Conservation (phyloP, 2,329 filamentous ascomycete genomes). For the Trematosphaeria pertusa region DNA sequence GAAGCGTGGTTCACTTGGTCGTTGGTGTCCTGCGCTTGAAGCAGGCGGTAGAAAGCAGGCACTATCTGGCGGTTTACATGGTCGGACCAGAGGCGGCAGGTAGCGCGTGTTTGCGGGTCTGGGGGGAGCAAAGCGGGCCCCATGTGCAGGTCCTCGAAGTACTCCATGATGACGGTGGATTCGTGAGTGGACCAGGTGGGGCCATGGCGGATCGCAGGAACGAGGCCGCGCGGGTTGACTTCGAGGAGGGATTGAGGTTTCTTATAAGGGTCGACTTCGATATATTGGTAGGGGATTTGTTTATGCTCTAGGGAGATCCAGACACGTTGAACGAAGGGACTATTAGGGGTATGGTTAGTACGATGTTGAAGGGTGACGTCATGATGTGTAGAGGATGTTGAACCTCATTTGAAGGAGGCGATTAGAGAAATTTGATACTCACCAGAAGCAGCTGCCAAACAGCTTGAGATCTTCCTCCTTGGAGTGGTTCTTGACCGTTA, state of each 20-base stretch:
- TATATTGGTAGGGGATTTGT: constrained; percentile 80
- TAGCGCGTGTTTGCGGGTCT: constrained; percentile 72
- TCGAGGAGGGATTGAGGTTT: constrained; percentile 75
- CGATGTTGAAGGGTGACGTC: constrained; percentile 18
- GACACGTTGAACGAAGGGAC: constrained; percentile 84
- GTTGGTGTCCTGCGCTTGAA: constrained; percentile 68
- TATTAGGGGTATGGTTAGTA: constrained; percentile 41
- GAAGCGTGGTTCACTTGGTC: constrained; percentile 66
- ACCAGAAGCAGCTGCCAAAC: constrained; percentile 87
- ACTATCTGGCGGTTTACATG: constrained; percentile 81
- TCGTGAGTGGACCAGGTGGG: constrained; percentile 81
- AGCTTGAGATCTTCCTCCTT: constrained; percentile 76
- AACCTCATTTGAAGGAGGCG: too few relatives aligned
- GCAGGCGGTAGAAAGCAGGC: constrained; percentile 75
- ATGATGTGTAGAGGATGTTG: constrained; percentile 7
- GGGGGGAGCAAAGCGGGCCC: constrained; percentile 69
- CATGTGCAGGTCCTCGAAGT: constrained; percentile 77
- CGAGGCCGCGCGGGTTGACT: constrained; percentile 76
- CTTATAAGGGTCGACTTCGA: constrained; percentile 82
- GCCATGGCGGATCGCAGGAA: constrained; percentile 78
- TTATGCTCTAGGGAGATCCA: constrained; percentile 90
- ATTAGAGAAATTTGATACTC: constrained; percentile 37
- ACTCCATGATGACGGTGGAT: constrained; percentile 84
- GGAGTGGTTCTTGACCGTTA: constrained; percentile 74
- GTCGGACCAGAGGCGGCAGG: constrained; percentile 80